Conservation (phyloP, 2,329 filamentous ascomycete genomes). For the Fusarium sp. region DNA sequence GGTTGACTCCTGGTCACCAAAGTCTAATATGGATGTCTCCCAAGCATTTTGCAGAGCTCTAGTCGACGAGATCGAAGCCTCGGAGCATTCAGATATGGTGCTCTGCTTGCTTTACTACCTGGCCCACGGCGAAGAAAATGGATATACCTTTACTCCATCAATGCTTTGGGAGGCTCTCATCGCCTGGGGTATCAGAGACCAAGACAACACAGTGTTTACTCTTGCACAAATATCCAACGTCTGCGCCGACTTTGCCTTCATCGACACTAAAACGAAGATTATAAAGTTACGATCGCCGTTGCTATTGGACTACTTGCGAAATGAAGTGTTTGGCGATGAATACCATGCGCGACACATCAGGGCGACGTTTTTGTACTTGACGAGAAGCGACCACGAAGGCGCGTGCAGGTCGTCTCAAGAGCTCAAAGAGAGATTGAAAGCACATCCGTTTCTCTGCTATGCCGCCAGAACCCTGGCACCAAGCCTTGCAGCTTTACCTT, state of each 20-base stretch:
- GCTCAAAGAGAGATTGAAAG: background rate
- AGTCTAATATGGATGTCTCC: background rate
- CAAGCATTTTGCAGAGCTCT: background rate
- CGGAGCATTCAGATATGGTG: background rate
- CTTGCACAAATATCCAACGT: background rate
- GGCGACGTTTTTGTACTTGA: background rate
- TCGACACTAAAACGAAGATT: background rate
- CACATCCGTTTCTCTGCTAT: slow-evolving; percentile 2
- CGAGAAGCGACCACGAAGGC: background rate
- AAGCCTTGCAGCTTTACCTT: background rate
- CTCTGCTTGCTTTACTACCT: background rate
- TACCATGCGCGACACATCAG: background rate
- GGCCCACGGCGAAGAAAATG: background rate
- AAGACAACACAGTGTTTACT: background rate
- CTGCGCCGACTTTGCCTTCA: background rate
- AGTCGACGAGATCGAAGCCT: background rate
- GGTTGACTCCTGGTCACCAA: background rate
- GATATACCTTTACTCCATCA: background rate
- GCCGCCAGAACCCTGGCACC: background rate
- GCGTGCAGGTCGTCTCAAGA: background rate
- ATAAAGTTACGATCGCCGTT: background rate
- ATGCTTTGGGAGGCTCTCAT: background rate
- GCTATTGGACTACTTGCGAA: background rate
- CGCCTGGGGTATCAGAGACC: background rate
- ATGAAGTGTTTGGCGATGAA: background rate